Evolutionary conservation across 306 rosid species (phyloP), one percentile per base, ranked within the genome.

Genomic region (Glycine soja): DNA sequence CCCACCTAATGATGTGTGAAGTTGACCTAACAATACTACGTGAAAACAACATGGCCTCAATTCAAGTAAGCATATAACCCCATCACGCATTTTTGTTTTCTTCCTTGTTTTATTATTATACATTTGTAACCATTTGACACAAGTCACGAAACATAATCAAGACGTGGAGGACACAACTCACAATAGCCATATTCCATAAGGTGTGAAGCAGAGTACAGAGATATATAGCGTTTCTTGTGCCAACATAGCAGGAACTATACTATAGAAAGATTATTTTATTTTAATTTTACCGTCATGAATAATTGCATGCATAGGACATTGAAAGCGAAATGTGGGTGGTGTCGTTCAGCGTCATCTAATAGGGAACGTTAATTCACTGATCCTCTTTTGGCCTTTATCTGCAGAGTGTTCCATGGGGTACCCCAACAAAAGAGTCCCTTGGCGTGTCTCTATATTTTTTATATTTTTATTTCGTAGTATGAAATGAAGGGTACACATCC

Each of bases 1-100:
- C 85, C 50, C 54, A 83, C 83, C 85, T 80, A 83, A 83, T 77
- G 89, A 72, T 53, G 78, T 46, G 70, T 77, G 59, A 36, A 74
- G 73, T 59, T 80, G 85, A 83, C 87, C 89, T 67, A 87, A 45
- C 70, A 48, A 48, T 30, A 7, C 48, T 30, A 7, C 48, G 46
- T 67, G 75, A 47, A 85, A 72, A 43, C 10, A 68, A 68, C 45
- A 32, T 69, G 36, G 43, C 16, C 19, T 12, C 70, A 34, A 34
- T 34, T 11, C 16, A 32, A 62, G 68, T 3, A 62, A 61, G 66
- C 11, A 61, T 30, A 24, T 59, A 4, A 24, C 10, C 14, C 36
- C 7, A 36, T 30, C 16, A 63, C 18, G 16, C 18, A 32, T 62
- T 80, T 62, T 76, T 43, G 19, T 32, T 70, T 24, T 61, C 16